Base-by-base conservation (phyloP, 1,284 basidiomycete species). In the Naganishia sp. region DNA sequence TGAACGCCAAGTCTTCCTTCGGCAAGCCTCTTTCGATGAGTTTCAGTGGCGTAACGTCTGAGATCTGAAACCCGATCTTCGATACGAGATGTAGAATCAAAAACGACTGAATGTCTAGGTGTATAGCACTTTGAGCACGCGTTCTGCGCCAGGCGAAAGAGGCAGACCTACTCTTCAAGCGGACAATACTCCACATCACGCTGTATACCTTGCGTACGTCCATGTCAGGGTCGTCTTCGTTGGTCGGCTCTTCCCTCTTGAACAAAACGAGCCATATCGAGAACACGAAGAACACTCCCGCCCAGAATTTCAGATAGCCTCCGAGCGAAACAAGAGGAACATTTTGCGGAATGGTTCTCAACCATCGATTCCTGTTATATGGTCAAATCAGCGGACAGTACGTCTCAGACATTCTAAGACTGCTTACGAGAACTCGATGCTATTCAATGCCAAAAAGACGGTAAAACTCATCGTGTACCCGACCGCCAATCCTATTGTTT, bases 391-490 rank as follows among this genome's bases (percentile, higher is more conserved):
- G 64, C 47, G 51, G 54, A 23, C 7, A 25, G 67, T 43, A 7
- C 68, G 21, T 45, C 69, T 62, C 25, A 6, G 45, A 31, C 47
- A 32, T 66, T 57, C 6, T n/a, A 39, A 3, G 15, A 11, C 17
- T 32, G 83, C 88, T 66, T 72, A 94, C 90, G 87, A 85, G 75
- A 99, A 99, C 50, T 90, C 89, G 73, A 93, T 88, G 72, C 91
- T 94, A 77, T 98, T 99, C 76, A 99, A 88, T 0, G 96, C 95
- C 39, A 99, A 84, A 76, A 99, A 99, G 31, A 99, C 93, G 31
- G 96, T 99, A 75, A 98, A 99, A 7, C 92, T 94, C 46, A 94
- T 85, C 73, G 99, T 96, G 78, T 90, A 98, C 32, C 96, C 96
- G 3, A 92, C 91, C 73, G 97, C 98, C 49, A 99, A 84, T 21